Evolutionary conservation across 148 eudicot genomes (phyloP).

Genomic region (Arctostaphylos glauca): DNA sequence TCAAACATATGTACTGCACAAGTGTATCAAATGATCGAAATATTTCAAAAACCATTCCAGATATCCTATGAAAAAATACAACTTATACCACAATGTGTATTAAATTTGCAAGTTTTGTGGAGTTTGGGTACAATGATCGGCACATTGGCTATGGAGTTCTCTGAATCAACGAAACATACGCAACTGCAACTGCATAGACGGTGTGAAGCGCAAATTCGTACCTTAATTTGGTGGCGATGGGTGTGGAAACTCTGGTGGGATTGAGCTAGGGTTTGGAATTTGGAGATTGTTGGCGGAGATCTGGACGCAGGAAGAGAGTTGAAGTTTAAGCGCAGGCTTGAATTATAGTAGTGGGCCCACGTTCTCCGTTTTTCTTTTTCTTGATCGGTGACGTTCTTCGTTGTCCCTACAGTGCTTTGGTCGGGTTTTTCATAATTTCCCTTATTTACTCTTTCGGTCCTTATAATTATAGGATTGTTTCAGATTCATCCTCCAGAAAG

Average conservation of each 20-base stretch:
- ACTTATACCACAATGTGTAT: background rate
- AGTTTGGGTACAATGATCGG: background rate
- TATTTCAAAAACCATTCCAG: background rate
- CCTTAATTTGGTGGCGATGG: conserved; percentile 10
- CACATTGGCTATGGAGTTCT: background rate
- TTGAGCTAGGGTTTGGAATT: conserved; percentile 9
- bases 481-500: no score
- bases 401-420: no score
- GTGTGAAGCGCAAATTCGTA: background rate
- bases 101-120: background rate
- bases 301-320: background rate
- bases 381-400: no score
- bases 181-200: background rate
- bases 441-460: no score
- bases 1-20: background rate
- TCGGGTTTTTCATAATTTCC: no score
- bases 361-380: background rate
- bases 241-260: conserved; percentile 4
- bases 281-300: conserved; percentile 9
- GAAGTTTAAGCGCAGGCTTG: conserved; percentile 5
- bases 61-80: no score
- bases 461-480: no score
- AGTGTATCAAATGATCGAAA: background rate
- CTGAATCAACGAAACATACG: background rate
- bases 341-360: background rate